These are phyloP conservation scores for Pseudocercospora macadamiae DNA, from an alignment of 2,329 filamentous ascomycete genomes.

Conservation along the genomic window DNA sequence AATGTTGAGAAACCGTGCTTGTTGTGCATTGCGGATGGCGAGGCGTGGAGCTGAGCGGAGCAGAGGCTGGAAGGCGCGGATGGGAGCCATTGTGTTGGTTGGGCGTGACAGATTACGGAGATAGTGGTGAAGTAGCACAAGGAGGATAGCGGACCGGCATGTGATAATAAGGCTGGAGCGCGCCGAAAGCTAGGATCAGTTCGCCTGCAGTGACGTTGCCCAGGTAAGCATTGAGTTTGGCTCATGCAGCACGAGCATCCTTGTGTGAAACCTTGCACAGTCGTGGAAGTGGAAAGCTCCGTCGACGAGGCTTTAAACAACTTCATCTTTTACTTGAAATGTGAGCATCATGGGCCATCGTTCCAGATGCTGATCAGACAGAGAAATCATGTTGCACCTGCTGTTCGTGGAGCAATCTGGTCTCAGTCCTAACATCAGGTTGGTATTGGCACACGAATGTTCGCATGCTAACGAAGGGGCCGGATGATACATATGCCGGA, in stretches of 20 bases:
- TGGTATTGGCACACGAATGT: no score
- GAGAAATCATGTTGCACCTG: no score
- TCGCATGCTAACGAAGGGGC: no score
- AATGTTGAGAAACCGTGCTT: constrained; percentile 24
- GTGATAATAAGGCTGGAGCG: neutral
- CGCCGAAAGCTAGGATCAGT: neutral
- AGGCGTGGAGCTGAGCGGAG: constrained; percentile 17
- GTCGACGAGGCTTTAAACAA: no score
- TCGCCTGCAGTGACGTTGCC: neutral
- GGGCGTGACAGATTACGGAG: neutral
- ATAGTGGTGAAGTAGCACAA: no score
- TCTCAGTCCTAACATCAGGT: no score
- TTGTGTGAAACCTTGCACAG: neutral
- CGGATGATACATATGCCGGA: no score
- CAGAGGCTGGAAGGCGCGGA: constrained; percentile 18
- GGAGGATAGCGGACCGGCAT: neutral
- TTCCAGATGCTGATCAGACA: no score
- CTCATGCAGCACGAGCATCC: neutral
- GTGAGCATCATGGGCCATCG: no score
- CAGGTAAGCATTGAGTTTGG: neutral
- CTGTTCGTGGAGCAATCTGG: no score
- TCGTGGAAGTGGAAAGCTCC: neutral
- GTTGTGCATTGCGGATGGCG: constrained; percentile 7
- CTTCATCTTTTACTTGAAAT: no score
- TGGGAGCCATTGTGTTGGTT: neutral